Evolutionary conservation across 345 rosid species (phyloP).

Genomic region (Salix caprea): DNA sequence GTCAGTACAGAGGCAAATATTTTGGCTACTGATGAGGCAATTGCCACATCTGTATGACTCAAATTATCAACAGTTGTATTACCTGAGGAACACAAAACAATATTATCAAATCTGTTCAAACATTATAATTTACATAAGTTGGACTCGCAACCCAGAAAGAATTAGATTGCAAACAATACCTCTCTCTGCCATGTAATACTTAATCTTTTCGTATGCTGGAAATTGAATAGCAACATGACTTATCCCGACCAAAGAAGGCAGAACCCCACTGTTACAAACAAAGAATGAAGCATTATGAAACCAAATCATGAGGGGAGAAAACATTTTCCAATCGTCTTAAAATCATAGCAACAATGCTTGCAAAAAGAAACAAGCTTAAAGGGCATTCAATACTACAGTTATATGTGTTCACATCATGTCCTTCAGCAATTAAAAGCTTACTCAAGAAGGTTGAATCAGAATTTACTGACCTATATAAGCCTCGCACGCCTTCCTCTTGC

Average conservation of each 20-base stretch:
- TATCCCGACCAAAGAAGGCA: conserved; percentile 88
- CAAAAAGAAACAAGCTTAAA: conserved; percentile 7
- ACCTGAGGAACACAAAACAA: conserved; percentile 40
- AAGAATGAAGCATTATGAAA: conserved; percentile 5
- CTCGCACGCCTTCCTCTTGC: conserved; percentile 82
- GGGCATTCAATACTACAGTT: neutral
- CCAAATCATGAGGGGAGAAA: neutral
- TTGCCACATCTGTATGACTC: conserved; percentile 56
- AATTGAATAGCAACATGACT: conserved; percentile 97
- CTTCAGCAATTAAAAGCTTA: neutral
- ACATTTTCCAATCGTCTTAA: neutral
- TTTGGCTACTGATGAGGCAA: conserved; percentile 82
- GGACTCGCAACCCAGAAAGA: conserved; percentile 3
- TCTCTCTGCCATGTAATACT: conserved; percentile 61
- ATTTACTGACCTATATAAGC: conserved; percentile 67
- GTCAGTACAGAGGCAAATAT: conserved; percentile 75
- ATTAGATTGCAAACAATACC: conserved; percentile 35
- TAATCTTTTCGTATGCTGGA: conserved; percentile 91
- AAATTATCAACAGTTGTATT: conserved; percentile 55
- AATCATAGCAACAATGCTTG: neutral
- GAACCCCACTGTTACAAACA: conserved; percentile 68
- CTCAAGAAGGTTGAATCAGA: neutral
- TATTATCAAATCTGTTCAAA: conserved; percentile 24
- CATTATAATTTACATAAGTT: neutral
- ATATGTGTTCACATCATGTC: neutral